Base-by-base conservation (phyloP, 2,329 filamentous ascomycete genomes). In the Nemania abortiva region DNA sequence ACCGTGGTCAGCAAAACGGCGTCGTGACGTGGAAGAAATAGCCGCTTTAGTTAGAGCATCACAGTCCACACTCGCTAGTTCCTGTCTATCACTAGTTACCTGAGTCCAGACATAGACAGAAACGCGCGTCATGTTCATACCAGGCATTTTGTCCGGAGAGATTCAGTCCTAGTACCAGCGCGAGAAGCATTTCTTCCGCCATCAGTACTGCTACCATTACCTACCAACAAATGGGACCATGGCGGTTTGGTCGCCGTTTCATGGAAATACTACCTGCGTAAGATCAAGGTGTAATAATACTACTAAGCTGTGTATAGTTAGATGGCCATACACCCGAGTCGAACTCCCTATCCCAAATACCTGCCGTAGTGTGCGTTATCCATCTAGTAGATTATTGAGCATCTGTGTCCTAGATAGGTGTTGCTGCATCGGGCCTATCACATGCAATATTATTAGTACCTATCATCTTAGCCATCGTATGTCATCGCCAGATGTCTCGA, bases 81-180 rank as follows among this genome's bases (percentile, higher is more conserved):
- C 10, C 20, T 24, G 47, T 22, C 22, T 52, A 60, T 29, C 31
- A 42, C 31, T 10, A 37, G 13, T n/a, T 11, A 10, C 20, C 15
- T 24, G 29, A 39, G n/a, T n/a, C n/a, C n/a, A n/a, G n/a, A n/a
- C n/a, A n/a, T n/a, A n/a, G n/a, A n/a, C n/a, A 52, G 47, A 37
- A 50, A 58, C 15, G 47, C 45, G 47, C 31, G 63, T 45, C 47
- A 61, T 34, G 24, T 29, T 39, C 24, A 9, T 11, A 29, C 58
- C 45, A 37, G 52, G 37, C n/a, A 54, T 57, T 37, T 53, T 56
- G 59, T 47, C 52, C 45, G 24, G 62, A 11, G 29, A 31, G 27
- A 20, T 50, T 34, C 13, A 24, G n/a, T n/a, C n/a, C n/a, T n/a
- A n/a, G n/a, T n/a, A n/a, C n/a, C n/a, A 18, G 18, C 29, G 15